Evolutionary conservation across 2,329 filamentous ascomycete genomes (phyloP), one percentile per base, ranked within the genome.

Genomic region (Coniochaeta sp.): DNA sequence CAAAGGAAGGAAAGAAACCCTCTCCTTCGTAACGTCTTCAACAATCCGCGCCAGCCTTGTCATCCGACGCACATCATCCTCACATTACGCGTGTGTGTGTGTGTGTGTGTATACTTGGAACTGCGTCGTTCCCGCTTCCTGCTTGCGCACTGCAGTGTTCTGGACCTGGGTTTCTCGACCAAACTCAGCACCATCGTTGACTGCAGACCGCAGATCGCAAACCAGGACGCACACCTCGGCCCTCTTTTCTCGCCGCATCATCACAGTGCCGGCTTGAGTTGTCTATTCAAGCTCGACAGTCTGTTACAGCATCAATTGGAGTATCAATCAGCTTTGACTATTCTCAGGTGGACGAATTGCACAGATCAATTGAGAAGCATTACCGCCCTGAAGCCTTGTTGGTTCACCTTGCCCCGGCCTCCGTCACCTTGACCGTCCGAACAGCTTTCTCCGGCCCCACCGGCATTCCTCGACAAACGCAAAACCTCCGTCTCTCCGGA

Each of bases 401-500:
- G 42, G 8, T 26, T 47, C 19, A 14, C 42, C 19, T 47, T 26
- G 42, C 16, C n/a, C 2, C 12, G 19, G 19, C 26, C 19, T 47
- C 4, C 26, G n/a, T 47, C 42, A 30, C 24, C 22, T 52, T 30
- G 47, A 2, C 9, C 22, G 9, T 52, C 47, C 17, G 22, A 26
- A 28, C 6, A 28, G 22, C 22, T 28, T 28, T 30, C 47, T 7
- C 14, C 24, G 47, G 14, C 47, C 24, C 22, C 7, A 17, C 47
- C 8, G 5, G 14, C 3, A 26, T 24, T 28, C 3, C 5, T n/a
- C 47, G 47, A 28, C 22, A 4, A 28, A 50, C 12, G n/a, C 6
- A 9, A 7, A 47, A 4, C 34, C 30, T 54, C 55, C 24, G 62
- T 62, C 59, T 64, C 61, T 58, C 59, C 62, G 66, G 67, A 71